Percentiles rank a stretch among this genome's conserved stretches.
phyloP scores from a whole-genome alignment of 2,329 filamentous ascomycete genomes.

The Fusarium sp. region DNA sequence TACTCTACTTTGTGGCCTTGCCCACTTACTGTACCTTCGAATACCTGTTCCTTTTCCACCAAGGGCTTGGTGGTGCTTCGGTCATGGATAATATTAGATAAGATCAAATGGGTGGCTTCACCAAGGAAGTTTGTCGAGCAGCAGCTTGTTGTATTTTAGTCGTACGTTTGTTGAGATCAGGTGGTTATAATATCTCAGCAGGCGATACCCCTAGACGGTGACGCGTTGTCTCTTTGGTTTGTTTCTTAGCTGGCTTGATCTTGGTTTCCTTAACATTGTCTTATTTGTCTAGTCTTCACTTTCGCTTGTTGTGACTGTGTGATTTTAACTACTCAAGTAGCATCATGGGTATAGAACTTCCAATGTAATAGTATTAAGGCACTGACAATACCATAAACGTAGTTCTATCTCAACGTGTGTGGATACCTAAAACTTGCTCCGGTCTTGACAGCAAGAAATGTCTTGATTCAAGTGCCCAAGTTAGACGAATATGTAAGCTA shows the following conservation, averaged over 20 bases:
- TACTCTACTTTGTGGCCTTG: slow-evolving; percentile 40
- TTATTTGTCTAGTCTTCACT: slow-evolving; percentile 41
- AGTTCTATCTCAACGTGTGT: neutral
- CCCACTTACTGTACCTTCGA: slow-evolving; percentile 45
- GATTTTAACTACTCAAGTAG: neutral
- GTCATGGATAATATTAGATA: slow-evolving; percentile 51
- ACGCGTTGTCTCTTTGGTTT: slow-evolving; percentile 50
- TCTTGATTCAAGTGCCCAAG: neutral
- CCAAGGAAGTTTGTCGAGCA: slow-evolving; percentile 46
- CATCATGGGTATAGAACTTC: neutral
- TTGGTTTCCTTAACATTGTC: slow-evolving; percentile 50
- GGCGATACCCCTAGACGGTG: slow-evolving; percentile 47
- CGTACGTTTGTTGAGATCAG: slow-evolving; percentile 50
- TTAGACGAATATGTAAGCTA: neutral
- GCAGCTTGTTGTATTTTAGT: slow-evolving; percentile 57
- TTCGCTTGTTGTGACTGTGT: neutral
- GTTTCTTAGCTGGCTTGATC: slow-evolving; percentile 56
- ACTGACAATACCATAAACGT: neutral
- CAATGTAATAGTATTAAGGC: neutral
- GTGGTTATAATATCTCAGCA: slow-evolving; percentile 51
- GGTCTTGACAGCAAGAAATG: neutral
- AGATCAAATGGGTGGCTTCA: slow-evolving; percentile 50
- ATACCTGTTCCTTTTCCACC: slow-evolving; percentile 43
- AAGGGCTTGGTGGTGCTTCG: slow-evolving; percentile 50
- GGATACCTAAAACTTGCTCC: neutral